These are phyloP conservation scores for Xylaria sp. DNA, from an alignment of 2,329 filamentous ascomycete genomes.

Conservation along the genomic window DNA sequence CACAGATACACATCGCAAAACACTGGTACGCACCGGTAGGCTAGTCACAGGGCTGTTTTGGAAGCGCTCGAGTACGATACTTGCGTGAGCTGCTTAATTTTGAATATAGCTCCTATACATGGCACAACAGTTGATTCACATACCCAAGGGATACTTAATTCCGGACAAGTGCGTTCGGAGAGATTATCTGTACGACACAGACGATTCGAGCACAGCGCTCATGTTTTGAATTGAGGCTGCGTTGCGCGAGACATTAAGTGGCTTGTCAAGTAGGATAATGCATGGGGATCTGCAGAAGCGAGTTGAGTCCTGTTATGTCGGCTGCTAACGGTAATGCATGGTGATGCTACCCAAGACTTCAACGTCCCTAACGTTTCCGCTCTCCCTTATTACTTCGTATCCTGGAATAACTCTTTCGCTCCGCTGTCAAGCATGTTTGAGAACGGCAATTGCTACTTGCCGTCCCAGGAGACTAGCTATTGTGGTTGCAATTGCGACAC, in stretches of 20 bases:
- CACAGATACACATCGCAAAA: constrained; percentile 6
- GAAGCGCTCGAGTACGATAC: not conserved
- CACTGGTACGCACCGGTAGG: not conserved
- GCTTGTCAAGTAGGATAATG: constrained; percentile 11
- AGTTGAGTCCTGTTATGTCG: constrained; percentile 26
- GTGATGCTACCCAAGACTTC: constrained; percentile 20
- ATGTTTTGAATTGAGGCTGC: constrained; percentile 13
- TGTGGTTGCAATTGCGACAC: constrained; percentile 32
- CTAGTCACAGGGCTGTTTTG: constrained; percentile 5
- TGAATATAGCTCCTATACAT: not conserved
- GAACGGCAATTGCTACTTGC: not conserved
- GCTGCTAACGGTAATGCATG: constrained; percentile 21
- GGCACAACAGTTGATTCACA: not conserved
- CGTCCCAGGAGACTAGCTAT: not conserved
- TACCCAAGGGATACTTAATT: not conserved
- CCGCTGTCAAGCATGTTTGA: constrained; percentile 16
- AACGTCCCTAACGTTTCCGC: constrained; percentile 2
- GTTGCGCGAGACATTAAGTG: constrained; percentile 19
- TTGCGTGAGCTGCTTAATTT: not conserved
- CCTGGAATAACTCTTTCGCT: constrained; percentile 9
- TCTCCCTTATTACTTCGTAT: constrained; percentile 15
- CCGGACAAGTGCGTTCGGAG: not conserved
- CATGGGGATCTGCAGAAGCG: constrained; percentile 21
- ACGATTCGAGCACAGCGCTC: constrained; percentile 6
- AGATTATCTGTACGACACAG: constrained; percentile 10